Conservation (phyloP, 2,329 filamentous ascomycete species). For the Pseudocercospora vitis region DNA sequence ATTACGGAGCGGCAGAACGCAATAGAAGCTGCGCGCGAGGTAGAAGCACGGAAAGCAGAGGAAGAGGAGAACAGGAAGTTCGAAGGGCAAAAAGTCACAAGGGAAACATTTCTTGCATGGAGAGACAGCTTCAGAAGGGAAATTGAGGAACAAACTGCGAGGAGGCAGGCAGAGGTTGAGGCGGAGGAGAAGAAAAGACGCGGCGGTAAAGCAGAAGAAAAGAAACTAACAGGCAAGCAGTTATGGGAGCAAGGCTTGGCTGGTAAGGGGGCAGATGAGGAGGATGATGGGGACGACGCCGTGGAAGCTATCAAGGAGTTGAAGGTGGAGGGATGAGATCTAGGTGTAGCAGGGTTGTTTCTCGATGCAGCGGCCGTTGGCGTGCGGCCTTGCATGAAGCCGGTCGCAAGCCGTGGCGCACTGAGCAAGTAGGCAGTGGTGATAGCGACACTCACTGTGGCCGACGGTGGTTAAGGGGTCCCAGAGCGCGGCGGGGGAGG, state of each 20-base stretch:
- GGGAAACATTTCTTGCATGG: constrained; percentile 83
- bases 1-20: constrained; percentile 71
- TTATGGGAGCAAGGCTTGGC: constrained; percentile 52
- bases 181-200: constrained; percentile 62
- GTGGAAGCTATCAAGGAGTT: constrained; percentile 68
- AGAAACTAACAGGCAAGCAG: constrained; percentile 68
- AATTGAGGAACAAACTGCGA: constrained; percentile 69
- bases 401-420: too few relatives aligned
- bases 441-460: too few relatives aligned
- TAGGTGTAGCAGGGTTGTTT: too few relatives aligned
- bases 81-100: constrained; percentile 84
- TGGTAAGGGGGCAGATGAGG: constrained; percentile 66
- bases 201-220: constrained; percentile 66
- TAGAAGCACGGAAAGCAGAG: constrained; percentile 64
- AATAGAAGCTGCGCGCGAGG: constrained; percentile 54
- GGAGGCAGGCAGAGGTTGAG: constrained; percentile 63
- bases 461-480: too few relatives aligned
- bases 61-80: constrained; percentile 96
- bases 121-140: constrained; percentile 73
- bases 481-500: too few relatives aligned
- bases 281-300: constrained; percentile 65
- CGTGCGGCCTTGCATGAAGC: too few relatives aligned
- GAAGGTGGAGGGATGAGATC: constrained; percentile 54
- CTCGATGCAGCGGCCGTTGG: too few relatives aligned
- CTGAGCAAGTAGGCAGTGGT: too few relatives aligned